These are phyloP conservation scores for Polygonum maritimum DNA, from an alignment of 148 eudicot species.

Conservation along the genomic window DNA sequence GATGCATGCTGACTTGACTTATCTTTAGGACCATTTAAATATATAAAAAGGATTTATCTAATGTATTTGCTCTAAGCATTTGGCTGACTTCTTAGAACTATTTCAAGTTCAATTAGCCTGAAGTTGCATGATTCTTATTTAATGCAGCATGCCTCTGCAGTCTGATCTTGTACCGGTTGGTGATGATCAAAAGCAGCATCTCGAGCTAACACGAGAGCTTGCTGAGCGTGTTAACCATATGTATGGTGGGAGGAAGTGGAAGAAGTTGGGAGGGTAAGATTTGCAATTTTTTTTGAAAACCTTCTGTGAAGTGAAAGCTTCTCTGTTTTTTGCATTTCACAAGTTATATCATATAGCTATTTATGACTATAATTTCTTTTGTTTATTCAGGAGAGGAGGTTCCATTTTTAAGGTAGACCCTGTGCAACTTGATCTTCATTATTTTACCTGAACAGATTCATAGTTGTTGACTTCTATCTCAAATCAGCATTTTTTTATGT, in stretches of 20 bases:
- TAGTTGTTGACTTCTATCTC: conserved; percentile 10
- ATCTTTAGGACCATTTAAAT: background rate
- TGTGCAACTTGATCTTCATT: background rate
- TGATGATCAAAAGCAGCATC: conserved; percentile 98
- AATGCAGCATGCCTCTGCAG: conserved; percentile 74
- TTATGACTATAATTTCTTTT: conserved; percentile 9
- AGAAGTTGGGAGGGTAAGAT: conserved; percentile 92
- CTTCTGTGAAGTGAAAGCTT: background rate
- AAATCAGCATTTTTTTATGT: conserved; percentile 16
- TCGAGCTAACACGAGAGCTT: conserved; percentile 82
- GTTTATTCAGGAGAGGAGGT: conserved; percentile 75
- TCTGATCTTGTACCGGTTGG: conserved; percentile 99
- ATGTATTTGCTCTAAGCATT: background rate
- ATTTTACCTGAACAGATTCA: background rate
- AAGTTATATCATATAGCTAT: background rate
- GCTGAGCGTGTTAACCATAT: conserved; percentile 90
- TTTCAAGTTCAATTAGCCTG: conserved; percentile 26
- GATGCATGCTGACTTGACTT: background rate
- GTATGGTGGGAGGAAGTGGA: conserved; percentile 99
- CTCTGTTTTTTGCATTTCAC: conserved; percentile 5
- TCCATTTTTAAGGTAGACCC: conserved; percentile 69
- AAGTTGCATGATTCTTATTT: conserved; percentile 49
- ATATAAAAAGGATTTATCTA: background rate
- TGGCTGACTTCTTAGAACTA: conserved; percentile 4
- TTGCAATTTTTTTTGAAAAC: background rate